Evolutionary conservation across 2,329 filamentous ascomycete genomes (phyloP), one percentile per base, ranked within the genome.

Genomic region (Colletotrichum sp.): DNA sequence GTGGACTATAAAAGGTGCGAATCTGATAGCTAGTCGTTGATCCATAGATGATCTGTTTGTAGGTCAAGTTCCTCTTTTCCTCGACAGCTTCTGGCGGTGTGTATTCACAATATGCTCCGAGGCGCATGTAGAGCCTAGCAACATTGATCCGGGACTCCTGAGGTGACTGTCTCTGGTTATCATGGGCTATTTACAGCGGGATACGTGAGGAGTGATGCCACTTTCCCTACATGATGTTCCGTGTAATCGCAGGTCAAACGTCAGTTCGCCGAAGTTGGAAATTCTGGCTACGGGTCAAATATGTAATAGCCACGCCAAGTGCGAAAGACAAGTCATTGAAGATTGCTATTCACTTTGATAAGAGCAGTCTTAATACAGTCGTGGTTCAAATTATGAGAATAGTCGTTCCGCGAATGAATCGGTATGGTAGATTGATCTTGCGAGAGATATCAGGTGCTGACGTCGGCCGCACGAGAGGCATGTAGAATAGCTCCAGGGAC

Each of bases 401-500:
- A 0, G 39, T 44, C 5, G 39, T 44, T 44, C 39, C 2, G 34
- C 34, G 34, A 36, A 36, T 36, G 34, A 0, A 34, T 34, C 2
- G 1, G 30, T 32, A 9, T 10, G 5, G 30, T 32, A 32, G 32
- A 7, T 34, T 15, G 13, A 16, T 36, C 34, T 36, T 1, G 34
- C 34, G 34, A 36, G 15, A 16, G 7, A 39, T 18, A 39, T 4
- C 36, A 39, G 36, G 2, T 2, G 36, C 36, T 18, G 15, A 39
- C 2, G 36, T 18, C 36, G 0, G 3, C 39, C 9, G 39, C 39
- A 44, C 1, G 1, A 44, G 18, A 44, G 1, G 39, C 10, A 22
- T 48, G 6, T 1, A 13, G 10, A 12, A 7, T 13, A 2, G 44
- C n/a, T 1, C 0, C 1, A 8, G 18, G 6, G 0, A 13, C n/a